Percentiles rank a stretch among this genome's conserved stretches.
Conservation (phyloP, 805 yeast species). For the Nakazawaea ernobii region DNA sequence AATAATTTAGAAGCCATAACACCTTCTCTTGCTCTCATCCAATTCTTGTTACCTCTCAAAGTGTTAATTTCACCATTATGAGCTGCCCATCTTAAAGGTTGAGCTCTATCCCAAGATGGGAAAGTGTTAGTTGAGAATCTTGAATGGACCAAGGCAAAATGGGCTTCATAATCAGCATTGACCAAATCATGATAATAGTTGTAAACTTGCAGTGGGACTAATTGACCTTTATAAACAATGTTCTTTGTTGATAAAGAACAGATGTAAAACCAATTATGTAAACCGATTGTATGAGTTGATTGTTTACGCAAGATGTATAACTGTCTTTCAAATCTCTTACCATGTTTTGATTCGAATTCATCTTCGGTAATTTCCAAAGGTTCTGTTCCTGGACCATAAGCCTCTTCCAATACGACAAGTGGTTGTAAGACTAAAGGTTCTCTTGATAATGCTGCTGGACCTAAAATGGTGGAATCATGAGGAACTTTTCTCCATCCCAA, state of each 20-base stretch:
- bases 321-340: slow-evolving; percentile 71
- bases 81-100: slow-evolving; percentile 95
- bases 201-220: slow-evolving; percentile 95
- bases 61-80: slow-evolving; percentile 99
- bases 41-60: slow-evolving; percentile 93
- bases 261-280: slow-evolving; percentile 96
- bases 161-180: slow-evolving; percentile 89
- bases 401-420: slow-evolving; percentile 64
- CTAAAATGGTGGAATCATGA: slow-evolving; percentile 87
- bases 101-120: slow-evolving; percentile 99
- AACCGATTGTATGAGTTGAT: slow-evolving; percentile 83
- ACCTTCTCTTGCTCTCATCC: slow-evolving; percentile 99
- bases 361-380: slow-evolving; percentile 36
- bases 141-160: slow-evolving; percentile 94
- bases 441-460: slow-evolving; percentile 90
- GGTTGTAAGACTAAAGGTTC: slow-evolving; percentile 94
- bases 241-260: slow-evolving; percentile 85
- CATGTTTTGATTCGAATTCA: slow-evolving; percentile 51
- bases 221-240: slow-evolving; percentile 96
- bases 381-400: slow-evolving; percentile 32
- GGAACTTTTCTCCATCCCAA: slow-evolving; percentile 96
- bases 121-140: slow-evolving; percentile 97
- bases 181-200: slow-evolving; percentile 89
- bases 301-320: slow-evolving; percentile 84
- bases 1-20: slow-evolving; percentile 83